Evolutionary conservation across 2,329 filamentous ascomycete species (phyloP), one percentile per base, ranked within the genome.

Genomic region (Fusarium staphyleae): DNA sequence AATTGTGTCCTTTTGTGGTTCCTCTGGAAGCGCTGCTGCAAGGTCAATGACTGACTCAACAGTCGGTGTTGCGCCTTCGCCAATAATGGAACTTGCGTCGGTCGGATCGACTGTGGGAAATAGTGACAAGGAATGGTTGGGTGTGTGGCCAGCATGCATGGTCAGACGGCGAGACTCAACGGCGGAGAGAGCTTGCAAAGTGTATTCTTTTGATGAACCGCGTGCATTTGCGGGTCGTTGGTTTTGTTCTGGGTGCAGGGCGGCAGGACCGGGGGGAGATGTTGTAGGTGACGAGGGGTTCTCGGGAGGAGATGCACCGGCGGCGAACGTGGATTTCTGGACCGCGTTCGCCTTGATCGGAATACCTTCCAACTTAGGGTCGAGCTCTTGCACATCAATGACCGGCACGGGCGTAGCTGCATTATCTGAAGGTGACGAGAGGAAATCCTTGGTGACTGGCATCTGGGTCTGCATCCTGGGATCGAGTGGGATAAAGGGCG

Each of bases 121-220:
- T 2, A 79, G 69, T 4, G 83, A 84, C 10, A 85, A 72, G 1
- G 82, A 84, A 66, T 86, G 83, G 43, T 78, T 86, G 6, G 84
- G 84, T 2, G 84, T 87, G 68, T 87, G 84, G 1, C 84, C 84
- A 15, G 84, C 84, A 67, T 87, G 80, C 78, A 87, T 82, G 0
- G 78, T 85, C 33, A 86, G 77, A 36, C 84, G 77, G 41, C 73
- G 75, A 35, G 75, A 74, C 62, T 81, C 82, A 5, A 78, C 74
- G 7, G 78, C 79, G 18, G 74, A 74, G 29, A 84, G 71, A 8
- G 75, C 75, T 56, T 80, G 72, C 44, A 80, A 69, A 3, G 79
- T 79, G 44, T 76, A 71, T 29, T 76, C 73, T 45, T 75, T 77
- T 4, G 75, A 72, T 2, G 71, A 71, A 2, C 57, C 45, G 11